Evolutionary conservation across 2,329 filamentous ascomycete species (phyloP), one percentile per base, ranked within the genome.

Genomic region (Tolypocladium pustulatum): DNA sequence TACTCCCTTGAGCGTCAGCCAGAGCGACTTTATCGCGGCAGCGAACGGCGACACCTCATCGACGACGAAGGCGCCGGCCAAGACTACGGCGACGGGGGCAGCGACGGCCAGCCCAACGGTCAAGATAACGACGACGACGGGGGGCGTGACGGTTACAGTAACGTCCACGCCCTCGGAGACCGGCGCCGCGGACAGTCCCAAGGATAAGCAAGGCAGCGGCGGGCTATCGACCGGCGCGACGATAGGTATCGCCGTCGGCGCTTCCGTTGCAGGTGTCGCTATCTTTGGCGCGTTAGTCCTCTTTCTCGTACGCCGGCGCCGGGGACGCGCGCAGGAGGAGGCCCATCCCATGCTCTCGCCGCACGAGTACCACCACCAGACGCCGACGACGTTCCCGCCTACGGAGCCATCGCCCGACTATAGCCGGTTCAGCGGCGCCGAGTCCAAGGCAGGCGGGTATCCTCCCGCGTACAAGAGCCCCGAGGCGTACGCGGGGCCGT

Each of bases 1-100:
- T 3, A 79, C 78, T 9, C 75, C 75, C 0, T 65, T 83, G 25
- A 66, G 64, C 32, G 65, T 83, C 0, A 69, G 69, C 20, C 68
- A 77, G 63, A 62, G 68, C 30, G 70, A 75, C 25, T 82, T 79
- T 61, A 58, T 79, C 54, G 60, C 61, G 4, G 64, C 68, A 1
- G 67, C 57, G 32, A 60, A 27, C 22, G 57, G 40, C 3, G n/a
- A 25, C 13, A 36, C 32, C 1, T 10, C 22, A 12, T n/a, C 27
- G 1, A 32, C 27, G 20, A 43, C 7, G 49, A 57, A 34, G 30
- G 43, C 54, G 13, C 38, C 58, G 22, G 5, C 20, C 1, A 43
- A n/a, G 13, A 12, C 8, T 41, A 59, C 55, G n/a, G 55, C 56
- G n/a, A 37, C 34, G n/a, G n/a, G 17, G 38, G 15, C 38, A 40